Evolutionary conservation across 75 land plant genomes (phyloP), one percentile per base, ranked within the genome.

Genomic region (Picea glauca): DNA sequence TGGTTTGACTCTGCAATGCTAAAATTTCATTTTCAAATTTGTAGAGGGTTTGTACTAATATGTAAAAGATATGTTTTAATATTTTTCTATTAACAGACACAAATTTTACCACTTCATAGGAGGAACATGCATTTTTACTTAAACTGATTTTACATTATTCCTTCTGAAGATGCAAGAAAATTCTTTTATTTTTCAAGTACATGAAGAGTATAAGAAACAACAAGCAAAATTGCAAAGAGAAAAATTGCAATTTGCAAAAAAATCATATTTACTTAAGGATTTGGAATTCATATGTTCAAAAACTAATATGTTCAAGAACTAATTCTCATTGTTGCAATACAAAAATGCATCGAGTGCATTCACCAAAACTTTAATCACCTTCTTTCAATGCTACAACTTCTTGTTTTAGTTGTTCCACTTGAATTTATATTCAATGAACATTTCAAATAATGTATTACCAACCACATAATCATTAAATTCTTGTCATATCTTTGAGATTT

Each of bases 181-280:
- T 12, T 74, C 9, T 74, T 31, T 57, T 57, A 18, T 74, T 57
- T 35, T 68, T 33, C 78, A 87, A 87, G 81, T 81, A 20, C 84
- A 87, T 79, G 89, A 87, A 82, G 89, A 85, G 26, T 87, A 87
- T 76, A 85, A 73, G 40, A 76, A 60, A 75, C 81, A 62, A 74
- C 87, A 85, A 62, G 80, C 60, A 60, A 77, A 77, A 40, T n/a
- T 76, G 67, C 75, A 79, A 60, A 80, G 88, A 77, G 84, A 78
- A 57, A 62, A 82, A 9, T 13, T 59, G 57, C 58, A 76, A 70
- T 66, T 58, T 1, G 61, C 78, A 54, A 61, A 46, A 76, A 73
- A 82, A 21, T 23, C 62, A 26, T 21, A 30, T 35, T 82, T 84
- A 12, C 43, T 85, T 3, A 32, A 79, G 35, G 84, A 80, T 9